Evolutionary conservation across 441 rosid genomes (phyloP), one percentile per base, ranked within the genome.

Genomic region (Macaranga tanarius): DNA sequence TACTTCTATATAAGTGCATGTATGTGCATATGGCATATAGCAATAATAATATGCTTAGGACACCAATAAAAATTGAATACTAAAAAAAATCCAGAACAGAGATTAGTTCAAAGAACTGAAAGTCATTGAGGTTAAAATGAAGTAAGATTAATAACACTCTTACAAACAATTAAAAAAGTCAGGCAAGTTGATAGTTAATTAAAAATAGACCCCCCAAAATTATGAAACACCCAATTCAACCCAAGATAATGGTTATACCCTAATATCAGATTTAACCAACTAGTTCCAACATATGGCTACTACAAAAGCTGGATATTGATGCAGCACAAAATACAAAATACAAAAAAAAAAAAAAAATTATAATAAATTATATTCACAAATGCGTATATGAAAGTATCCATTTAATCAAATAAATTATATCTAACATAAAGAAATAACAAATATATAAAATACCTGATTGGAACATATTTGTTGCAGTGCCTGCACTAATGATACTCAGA

Each of bases 401-500:
- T 23, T 63, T 25, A 10, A 26, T 56, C n/a, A 68, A 56, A 23
- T 22, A 54, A 57, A 62, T 66, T 26, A 10, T 31, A 34, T 3
- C 13, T 10, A 70, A 48, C 38, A 70, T 10, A 58, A 59, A 10
- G 70, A 55, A 62, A 55, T 56, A 34, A 56, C 38, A 38, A 63
- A 60, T 40, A n/a, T 25, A 68, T 31, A 10, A 12, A 7, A 67
- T 86, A 95, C 99, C 97, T 89, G 84, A 83, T 82, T 51, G 76
- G 79, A 71, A 91, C 88, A 83, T 86, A 85, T 81, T 87, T 95
- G 77, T 88, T 89, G 73, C 97, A 93, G 73, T 87, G 98, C 72
- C 86, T 90, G 34, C 99, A 95, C 73, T 71, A 79, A 80, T 84
- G 76, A 72, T 86, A 82, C 70, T 92, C 91, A 0, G 90, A 79